Evolutionary conservation across 2,329 filamentous ascomycete species (phyloP).

Genomic region (Blastomyces percursus): DNA sequence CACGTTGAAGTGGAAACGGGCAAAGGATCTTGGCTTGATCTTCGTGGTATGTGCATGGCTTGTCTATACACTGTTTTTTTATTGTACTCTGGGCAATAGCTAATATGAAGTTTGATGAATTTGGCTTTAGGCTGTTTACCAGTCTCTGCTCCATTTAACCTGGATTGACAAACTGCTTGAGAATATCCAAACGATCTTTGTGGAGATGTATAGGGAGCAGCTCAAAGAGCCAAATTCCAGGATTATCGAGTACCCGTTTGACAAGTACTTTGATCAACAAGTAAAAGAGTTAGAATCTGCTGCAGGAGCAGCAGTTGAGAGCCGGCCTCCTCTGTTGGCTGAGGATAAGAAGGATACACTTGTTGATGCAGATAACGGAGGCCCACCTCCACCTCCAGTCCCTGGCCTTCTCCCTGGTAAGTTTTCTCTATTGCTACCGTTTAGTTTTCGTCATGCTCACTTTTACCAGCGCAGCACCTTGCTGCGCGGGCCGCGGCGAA

Average conservation of each 20-base stretch:
- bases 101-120: neutral
- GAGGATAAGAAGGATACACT: slow-evolving; percentile 37
- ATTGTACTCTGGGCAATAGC: slow-evolving; percentile 1
- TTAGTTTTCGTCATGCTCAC: slow-evolving; percentile 16
- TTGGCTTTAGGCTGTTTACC: slow-evolving; percentile 72
- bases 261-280: slow-evolving; percentile 90
- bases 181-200: slow-evolving; percentile 84
- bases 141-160: slow-evolving; percentile 83
- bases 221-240: slow-evolving; percentile 70
- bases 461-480: slow-evolving; percentile 31
- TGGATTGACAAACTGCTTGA: slow-evolving; percentile 97
- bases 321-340: slow-evolving; percentile 30
- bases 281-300: slow-evolving; percentile 57
- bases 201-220: slow-evolving; percentile 80
- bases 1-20: slow-evolving; percentile 84
- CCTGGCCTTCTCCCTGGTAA: slow-evolving; percentile 42
- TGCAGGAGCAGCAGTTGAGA: slow-evolving; percentile 32
- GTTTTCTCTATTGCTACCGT: neutral
- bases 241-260: slow-evolving; percentile 72
- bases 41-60: slow-evolving; percentile 60
- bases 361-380: slow-evolving; percentile 40
- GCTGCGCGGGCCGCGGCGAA: slow-evolving; percentile 34
- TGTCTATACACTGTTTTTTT: neutral
- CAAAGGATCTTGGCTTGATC: slow-evolving; percentile 86
- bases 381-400: slow-evolving; percentile 42